phyloP scores from a whole-genome alignment of 805 yeast genomes.

The Hemisphaericaspora nanyangensis region DNA sequence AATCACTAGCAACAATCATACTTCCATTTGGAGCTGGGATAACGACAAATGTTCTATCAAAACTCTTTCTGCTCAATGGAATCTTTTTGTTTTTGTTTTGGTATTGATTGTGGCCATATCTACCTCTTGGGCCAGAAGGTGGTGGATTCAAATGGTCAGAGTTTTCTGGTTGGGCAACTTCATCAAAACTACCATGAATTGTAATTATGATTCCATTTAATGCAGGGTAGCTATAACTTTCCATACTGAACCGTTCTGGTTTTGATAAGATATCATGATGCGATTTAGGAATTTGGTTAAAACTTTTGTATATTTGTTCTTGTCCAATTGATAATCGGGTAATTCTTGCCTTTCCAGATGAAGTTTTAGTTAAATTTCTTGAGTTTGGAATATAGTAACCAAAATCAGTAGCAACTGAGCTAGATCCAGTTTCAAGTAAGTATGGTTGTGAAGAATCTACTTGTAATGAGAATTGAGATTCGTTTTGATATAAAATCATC shows the following conservation, averaged over 20 bases:
- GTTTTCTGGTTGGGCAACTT: constrained; percentile 53
- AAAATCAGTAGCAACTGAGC: constrained; percentile 33
- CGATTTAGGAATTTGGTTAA: constrained; percentile 71
- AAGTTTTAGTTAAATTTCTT: constrained; percentile 68
- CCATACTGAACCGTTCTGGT: constrained; percentile 71
- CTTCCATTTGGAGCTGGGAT: constrained; percentile 65
- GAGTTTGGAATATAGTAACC: constrained; percentile 70
- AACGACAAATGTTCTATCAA: constrained; percentile 82
- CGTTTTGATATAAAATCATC: constrained; percentile 68
- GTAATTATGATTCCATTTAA: constrained; percentile 74
- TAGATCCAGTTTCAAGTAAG: constrained; percentile 11
- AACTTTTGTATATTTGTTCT: constrained; percentile 56
- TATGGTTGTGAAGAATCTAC: constrained; percentile 71
- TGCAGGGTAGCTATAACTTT: constrained; percentile 66
- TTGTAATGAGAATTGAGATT: constrained; percentile 80
- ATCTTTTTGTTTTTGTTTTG: constrained; percentile 24
- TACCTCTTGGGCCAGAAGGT: constrained; percentile 13
- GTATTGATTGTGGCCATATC: constrained; percentile 16
- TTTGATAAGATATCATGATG: constrained; percentile 63
- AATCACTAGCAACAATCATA: constrained; percentile 83
- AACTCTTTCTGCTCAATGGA: constrained; percentile 60
- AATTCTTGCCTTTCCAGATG: constrained; percentile 50
- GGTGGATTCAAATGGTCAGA: constrained; percentile 15
- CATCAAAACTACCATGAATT: constrained; percentile 83
- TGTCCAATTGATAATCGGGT: constrained; percentile 65